phyloP scores from a whole-genome alignment of 495 filamentous ascomycete species.

The Lasiosphaeriaceae sp. region DNA sequence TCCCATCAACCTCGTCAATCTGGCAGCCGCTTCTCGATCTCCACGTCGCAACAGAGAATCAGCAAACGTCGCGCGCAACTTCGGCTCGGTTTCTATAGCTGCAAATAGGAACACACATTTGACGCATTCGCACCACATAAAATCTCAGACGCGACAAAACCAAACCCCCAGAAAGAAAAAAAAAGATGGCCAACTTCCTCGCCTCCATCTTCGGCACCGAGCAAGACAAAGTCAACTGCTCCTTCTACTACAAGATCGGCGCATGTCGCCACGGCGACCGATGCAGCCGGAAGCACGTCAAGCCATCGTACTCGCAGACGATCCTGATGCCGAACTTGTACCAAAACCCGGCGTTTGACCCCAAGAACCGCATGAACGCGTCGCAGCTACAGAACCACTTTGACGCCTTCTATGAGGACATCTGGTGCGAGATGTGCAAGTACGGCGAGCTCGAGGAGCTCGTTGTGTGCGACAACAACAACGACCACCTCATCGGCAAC shows the following conservation, averaged over 20 bases:
- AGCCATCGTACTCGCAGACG: constrained; percentile 95
- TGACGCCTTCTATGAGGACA: constrained; percentile 98
- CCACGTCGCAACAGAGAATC: neutral
- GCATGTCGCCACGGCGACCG: constrained; percentile 97
- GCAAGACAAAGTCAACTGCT: constrained; percentile 80
- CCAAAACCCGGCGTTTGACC: constrained; percentile 97
- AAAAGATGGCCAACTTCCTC: constrained; percentile 84
- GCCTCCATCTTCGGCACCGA: constrained; percentile 99
- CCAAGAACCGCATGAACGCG: constrained; percentile 93
- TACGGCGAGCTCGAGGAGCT: constrained; percentile 88
- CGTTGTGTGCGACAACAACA: constrained; percentile 92
- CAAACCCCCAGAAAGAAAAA: neutral
- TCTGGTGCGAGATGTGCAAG: constrained; percentile 99
- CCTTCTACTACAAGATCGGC: constrained; percentile 63
- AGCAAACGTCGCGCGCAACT: no score
- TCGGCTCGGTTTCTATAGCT: no score
- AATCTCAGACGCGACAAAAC: neutral
- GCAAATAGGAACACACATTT: neutral
- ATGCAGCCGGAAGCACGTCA: constrained; percentile 97
- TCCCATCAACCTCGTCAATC: neutral
- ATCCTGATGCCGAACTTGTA: constrained; percentile 98
- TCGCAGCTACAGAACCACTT: constrained; percentile 97
- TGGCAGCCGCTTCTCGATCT: neutral
- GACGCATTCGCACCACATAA: neutral
- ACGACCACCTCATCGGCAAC: constrained; percentile 98